Evolutionary conservation across 495 filamentous ascomycete genomes (phyloP).

Genomic region (Lophiostoma macrostomum): DNA sequence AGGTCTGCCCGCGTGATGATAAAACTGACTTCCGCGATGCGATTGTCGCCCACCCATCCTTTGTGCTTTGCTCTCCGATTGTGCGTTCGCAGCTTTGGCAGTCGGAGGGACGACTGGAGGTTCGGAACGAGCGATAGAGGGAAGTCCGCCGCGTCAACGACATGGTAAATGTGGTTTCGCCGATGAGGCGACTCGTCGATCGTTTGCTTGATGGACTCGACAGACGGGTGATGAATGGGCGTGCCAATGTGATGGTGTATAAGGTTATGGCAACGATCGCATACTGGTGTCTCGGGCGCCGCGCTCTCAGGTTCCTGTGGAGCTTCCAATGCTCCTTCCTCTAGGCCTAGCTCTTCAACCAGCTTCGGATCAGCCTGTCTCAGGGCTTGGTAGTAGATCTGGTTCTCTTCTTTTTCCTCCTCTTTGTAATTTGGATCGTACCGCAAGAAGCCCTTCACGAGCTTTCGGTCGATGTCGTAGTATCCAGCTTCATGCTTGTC

Average conservation of each 20-base stretch:
- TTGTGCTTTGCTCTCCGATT: conserved; percentile 68
- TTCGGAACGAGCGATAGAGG: conserved; percentile 81
- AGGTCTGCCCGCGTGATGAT: conserved; percentile 88
- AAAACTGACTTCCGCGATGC: conserved; percentile 72
- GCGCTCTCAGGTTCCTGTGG: background rate
- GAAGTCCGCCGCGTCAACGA: conserved; percentile 98
- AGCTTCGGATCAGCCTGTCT: conserved; percentile 21
- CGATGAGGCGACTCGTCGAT: conserved; percentile 81
- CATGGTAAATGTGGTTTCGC: conserved; percentile 89
- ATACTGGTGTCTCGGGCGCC: conserved; percentile 51
- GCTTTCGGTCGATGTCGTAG: conserved; percentile 59
- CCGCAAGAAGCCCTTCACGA: conserved; percentile 48
- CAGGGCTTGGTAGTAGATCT: conserved; percentile 37
- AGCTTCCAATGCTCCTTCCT: conserved; percentile 17
- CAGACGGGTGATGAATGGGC: conserved; percentile 70
- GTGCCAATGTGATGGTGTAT: conserved; percentile 67
- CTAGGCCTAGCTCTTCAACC: conserved; percentile 23
- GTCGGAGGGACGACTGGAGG: conserved; percentile 55
- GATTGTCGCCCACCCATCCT: conserved; percentile 57
- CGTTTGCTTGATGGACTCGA: conserved; percentile 74
- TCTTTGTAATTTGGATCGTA: conserved; percentile 22
- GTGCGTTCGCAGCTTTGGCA: conserved; percentile 64
- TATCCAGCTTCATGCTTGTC: conserved; percentile 72
- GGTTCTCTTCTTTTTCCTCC: conserved; percentile 30
- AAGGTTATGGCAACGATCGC: conserved; percentile 82